Evolutionary conservation across 2,329 filamentous ascomycete species (phyloP).

Genomic region (Ophiostoma sp.): DNA sequence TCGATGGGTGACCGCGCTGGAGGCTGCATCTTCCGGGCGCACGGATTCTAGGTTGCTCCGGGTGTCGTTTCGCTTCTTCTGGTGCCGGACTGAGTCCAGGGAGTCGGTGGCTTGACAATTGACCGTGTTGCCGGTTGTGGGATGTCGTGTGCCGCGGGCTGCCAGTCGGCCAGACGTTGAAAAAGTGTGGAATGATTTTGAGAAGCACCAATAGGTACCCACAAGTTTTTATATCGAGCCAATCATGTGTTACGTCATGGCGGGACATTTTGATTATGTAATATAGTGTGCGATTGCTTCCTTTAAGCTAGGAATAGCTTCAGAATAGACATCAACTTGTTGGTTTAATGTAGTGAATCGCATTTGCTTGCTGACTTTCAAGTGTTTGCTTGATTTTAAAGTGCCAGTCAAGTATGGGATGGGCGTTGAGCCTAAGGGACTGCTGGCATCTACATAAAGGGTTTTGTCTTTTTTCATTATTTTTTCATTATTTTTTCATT

Average conservation of each 20-base stretch:
- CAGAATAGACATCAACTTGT: too few species aligned
- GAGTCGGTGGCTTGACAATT: background rate
- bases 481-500: background rate
- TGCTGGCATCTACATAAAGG: too few species aligned
- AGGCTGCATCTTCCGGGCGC: conserved; percentile 10
- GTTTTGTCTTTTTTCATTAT: background rate
- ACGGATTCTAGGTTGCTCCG: background rate
- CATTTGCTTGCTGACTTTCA: too few species aligned
- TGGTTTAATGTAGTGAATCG: too few species aligned
- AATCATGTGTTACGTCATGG: conserved; percentile 19
- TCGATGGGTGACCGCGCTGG: conserved; percentile 1
- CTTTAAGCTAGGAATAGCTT: background rate
- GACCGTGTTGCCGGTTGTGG: conserved; percentile 8
- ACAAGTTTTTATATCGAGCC: conserved; percentile 8
- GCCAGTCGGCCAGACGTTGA: conserved; percentile 5
- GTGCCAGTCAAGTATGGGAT: too few species aligned
- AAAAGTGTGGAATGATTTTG: conserved; percentile 23
- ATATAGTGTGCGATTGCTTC: background rate
- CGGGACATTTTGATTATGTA: conserved; percentile 5
- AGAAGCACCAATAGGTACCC: conserved; percentile 11
- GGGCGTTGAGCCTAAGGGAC: too few species aligned
- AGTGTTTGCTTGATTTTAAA: too few species aligned
- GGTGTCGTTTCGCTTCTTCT: background rate
- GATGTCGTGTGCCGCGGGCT: background rate
- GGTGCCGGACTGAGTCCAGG: background rate